phyloP scores from a whole-genome alignment of 1,284 basidiomycete species.

The Cryptococcus hybrid region DNA sequence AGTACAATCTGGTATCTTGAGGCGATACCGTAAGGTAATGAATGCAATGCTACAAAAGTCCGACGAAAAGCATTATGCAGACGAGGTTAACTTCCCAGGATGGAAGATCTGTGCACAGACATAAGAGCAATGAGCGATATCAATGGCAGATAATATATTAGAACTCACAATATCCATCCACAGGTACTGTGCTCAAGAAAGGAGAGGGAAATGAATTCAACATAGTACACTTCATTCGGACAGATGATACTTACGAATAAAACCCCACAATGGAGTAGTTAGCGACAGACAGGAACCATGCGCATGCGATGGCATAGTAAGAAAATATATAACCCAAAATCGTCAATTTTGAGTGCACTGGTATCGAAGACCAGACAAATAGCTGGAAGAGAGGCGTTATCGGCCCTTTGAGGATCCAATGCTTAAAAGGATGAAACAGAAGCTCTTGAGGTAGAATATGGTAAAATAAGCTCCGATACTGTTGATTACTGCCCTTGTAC shows the following conservation, averaged over 20 bases:
- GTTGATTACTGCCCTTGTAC: constrained; percentile 4
- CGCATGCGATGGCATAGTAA: constrained; percentile 76
- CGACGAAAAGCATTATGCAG: constrained; percentile 71
- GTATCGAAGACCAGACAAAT: constrained; percentile 74
- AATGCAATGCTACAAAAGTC: constrained; percentile 68
- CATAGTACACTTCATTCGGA: too few species aligned
- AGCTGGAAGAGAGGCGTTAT: constrained; percentile 70
- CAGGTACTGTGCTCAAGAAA: constrained; percentile 47
- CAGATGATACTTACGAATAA: constrained; percentile 28
- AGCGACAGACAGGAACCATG: constrained; percentile 61
- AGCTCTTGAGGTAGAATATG: too few species aligned
- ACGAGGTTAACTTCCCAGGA: constrained; percentile 55
- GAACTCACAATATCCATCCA: constrained; percentile 62
- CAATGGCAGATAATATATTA: too few species aligned
- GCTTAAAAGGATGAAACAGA: constrained; percentile 69
- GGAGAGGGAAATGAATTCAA: background rate
- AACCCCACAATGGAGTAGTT: constrained; percentile 73
- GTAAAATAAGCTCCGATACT: too few species aligned
- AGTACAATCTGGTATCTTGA: constrained; percentile 61
- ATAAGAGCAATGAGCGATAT: background rate
- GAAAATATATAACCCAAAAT: constrained; percentile 71
- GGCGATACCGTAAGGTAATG: constrained; percentile 70
- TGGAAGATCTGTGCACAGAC: constrained; percentile 14
- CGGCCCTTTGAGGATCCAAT: constrained; percentile 71
- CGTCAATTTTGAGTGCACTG: constrained; percentile 74